phyloP scores from a whole-genome alignment of 805 yeast genomes.

The Candida sanyiensis region DNA sequence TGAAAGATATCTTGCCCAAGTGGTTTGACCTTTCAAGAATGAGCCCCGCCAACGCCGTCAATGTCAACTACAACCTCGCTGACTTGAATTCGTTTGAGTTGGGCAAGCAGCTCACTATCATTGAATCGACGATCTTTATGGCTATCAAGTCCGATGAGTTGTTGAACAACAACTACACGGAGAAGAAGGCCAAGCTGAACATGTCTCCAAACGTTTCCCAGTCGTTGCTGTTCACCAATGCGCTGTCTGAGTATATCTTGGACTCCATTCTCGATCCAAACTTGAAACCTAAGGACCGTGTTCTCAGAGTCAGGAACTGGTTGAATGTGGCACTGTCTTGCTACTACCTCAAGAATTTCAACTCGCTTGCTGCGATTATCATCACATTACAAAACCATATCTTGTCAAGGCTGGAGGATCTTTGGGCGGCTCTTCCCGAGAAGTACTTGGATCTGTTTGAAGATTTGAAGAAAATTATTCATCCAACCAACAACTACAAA shows the following conservation, averaged over 20 bases:
- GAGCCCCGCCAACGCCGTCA: slow-evolving; percentile 13
- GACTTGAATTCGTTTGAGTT: slow-evolving; percentile 65
- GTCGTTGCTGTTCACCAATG: slow-evolving; percentile 63
- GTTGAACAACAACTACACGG: slow-evolving; percentile 55
- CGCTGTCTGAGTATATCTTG: slow-evolving; percentile 64
- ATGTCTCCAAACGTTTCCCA: slow-evolving; percentile 59
- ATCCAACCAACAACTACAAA: slow-evolving; percentile 68
- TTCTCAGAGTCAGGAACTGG: slow-evolving; percentile 60
- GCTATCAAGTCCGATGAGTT: slow-evolving; percentile 60
- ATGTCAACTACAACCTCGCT: slow-evolving; percentile 16
- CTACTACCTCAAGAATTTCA: slow-evolving; percentile 66
- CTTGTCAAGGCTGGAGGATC: slow-evolving; percentile 51
- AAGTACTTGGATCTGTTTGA: slow-evolving; percentile 59
- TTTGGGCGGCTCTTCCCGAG: slow-evolving; percentile 54
- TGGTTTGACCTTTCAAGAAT: slow-evolving; percentile 55
- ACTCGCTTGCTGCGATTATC: slow-evolving; percentile 73
- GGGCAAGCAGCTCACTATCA: slow-evolving; percentile 70
- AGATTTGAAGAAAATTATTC: slow-evolving; percentile 60
- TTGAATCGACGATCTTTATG: slow-evolving; percentile 64
- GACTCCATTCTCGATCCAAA: slow-evolving; percentile 60
- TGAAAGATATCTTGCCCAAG: slow-evolving; percentile 30
- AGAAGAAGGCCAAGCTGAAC: slow-evolving; percentile 51
- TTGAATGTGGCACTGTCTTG: slow-evolving; percentile 68
- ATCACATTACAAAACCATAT: slow-evolving; percentile 71
- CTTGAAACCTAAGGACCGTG: slow-evolving; percentile 41